Evolutionary conservation across 441 rosid genomes (phyloP), one percentile per base, ranked within the genome.

Genomic region (Flueggea neowawraea): DNA sequence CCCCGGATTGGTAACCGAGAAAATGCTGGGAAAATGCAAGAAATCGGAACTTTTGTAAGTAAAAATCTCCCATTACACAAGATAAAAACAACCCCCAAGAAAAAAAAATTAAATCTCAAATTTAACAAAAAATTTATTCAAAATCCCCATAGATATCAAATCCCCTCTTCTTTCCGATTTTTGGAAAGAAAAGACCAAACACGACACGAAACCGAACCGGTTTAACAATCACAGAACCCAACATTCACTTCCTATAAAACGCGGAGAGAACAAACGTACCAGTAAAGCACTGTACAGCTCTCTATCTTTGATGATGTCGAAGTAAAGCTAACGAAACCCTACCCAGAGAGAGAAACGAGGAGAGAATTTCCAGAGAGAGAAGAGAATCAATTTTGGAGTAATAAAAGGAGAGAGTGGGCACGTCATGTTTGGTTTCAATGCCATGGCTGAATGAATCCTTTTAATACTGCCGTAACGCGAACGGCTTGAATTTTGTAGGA

Each of bases 391-490:
- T 36, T 36, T 36, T 0, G 56, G 68, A 77, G 66, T 58, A 72
- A 67, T 75, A 64, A 68, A 71, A 57, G 53, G 52, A 58, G 33
- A 60, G 61, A 53, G 60, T 39, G 71, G 69, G 81, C 78, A 78
- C 81, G 86, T 82, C 88, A 79, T 6, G 47, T 4, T 17, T 10
- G 11, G 54, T 52, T 28, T 60, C 54, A 51, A 62, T 57, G 17
- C 73, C 55, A 61, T 8, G 41, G 41, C 28, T 36, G 41, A 0
- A 0, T 8, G 41, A 36, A 36, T 36, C 28, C 28, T 22, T 22
- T 36, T 36, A 36, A 36, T 36, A 62, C 70, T 79, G 89, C 85
- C 96, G 94, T 83, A 78, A 78, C 80, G 78, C 81, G 59, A 69
- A 83, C 86, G 31, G 0, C 50, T 47, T 9, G 9, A 14, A 47